These are phyloP conservation scores for Lomentospora prolificans DNA, from an alignment of 2,329 filamentous ascomycete genomes.

Conservation along the genomic window DNA sequence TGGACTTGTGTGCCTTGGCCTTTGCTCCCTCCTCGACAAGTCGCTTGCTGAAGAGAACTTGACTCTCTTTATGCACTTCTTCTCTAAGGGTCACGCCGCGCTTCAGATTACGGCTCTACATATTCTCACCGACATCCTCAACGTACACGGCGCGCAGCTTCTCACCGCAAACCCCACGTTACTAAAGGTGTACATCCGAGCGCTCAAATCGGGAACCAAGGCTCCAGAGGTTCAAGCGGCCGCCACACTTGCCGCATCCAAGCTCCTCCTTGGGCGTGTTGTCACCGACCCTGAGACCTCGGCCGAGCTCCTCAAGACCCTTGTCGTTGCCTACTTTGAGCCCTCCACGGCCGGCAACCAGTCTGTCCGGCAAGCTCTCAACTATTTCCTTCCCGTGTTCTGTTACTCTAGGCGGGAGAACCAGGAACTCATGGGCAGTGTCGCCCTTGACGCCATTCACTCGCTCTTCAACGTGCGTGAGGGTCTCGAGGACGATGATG, in stretches of 20 bases:
- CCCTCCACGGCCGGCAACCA: slow-evolving; percentile 73
- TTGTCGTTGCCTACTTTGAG: slow-evolving; percentile 83
- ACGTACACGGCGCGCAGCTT: slow-evolving; percentile 75
- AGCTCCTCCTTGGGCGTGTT: slow-evolving; percentile 72
- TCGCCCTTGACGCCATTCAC: slow-evolving; percentile 66
- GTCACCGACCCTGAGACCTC: slow-evolving; percentile 60
- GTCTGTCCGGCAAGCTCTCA: slow-evolving; percentile 72
- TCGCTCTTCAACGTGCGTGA: slow-evolving; percentile 65
- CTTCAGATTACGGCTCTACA: slow-evolving; percentile 86
- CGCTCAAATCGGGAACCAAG: slow-evolving; percentile 61
- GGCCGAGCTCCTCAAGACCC: slow-evolving; percentile 69
- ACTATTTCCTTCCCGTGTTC: slow-evolving; percentile 92
- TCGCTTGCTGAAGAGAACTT: slow-evolving; percentile 88
- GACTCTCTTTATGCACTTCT: slow-evolving; percentile 90
- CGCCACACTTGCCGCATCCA: slow-evolving; percentile 72
- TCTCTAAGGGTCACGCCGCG: slow-evolving; percentile 80
- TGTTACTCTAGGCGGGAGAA: slow-evolving; percentile 79
- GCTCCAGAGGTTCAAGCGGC: slow-evolving; percentile 68
- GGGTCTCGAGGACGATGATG: slow-evolving; percentile 62
- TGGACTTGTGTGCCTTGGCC: slow-evolving; percentile 77
- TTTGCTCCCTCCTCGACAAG: slow-evolving; percentile 86
- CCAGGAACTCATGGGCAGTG: slow-evolving; percentile 66
- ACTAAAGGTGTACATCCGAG: slow-evolving; percentile 77
- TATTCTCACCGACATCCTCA: slow-evolving; percentile 86
- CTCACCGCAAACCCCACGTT: slow-evolving; percentile 58